phyloP scores from a whole-genome alignment of 2,329 filamentous ascomycete species.

The Chrysoporthe puriensis region DNA sequence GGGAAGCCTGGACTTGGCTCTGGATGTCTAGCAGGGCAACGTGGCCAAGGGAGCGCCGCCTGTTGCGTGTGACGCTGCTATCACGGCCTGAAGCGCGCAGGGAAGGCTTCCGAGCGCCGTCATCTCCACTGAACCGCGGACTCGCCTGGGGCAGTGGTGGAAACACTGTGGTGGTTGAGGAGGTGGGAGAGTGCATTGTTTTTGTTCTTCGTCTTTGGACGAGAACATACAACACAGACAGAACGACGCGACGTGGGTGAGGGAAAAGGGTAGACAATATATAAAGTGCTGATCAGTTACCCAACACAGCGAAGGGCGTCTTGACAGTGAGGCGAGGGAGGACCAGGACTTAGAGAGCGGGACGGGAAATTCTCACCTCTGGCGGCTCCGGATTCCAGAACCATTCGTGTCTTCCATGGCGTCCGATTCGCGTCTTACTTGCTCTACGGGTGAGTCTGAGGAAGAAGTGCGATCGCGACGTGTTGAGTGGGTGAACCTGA shows the following conservation, averaged over 20 bases:
- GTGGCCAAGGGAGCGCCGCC: constrained; percentile 26
- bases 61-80: constrained; percentile 21
- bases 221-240: background rate
- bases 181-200: constrained; percentile 18
- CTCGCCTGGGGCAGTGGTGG: constrained; percentile 17
- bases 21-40: constrained; percentile 27
- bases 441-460: background rate
- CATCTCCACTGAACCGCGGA: constrained; percentile 6
- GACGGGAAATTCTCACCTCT: constrained; percentile 10
- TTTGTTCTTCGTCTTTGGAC: background rate
- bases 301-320: constrained; percentile 9
- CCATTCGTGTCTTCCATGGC: constrained; percentile 9
- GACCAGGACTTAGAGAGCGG: background rate
- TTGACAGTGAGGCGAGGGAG: background rate
- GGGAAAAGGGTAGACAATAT: background rate
- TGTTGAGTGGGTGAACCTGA: background rate
- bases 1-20: constrained; percentile 12
- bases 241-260: background rate
- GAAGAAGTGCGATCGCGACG: background rate
- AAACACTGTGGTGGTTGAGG: constrained; percentile 14
- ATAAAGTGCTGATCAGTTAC: constrained; percentile 11
- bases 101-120: constrained; percentile 13
- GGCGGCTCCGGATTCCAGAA: background rate
- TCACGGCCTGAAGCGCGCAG: constrained; percentile 19
- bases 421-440: constrained; percentile 7